Evolutionary conservation across 140 eudicot genomes (phyloP).

Genomic region (Erigeron philadelphicus): DNA sequence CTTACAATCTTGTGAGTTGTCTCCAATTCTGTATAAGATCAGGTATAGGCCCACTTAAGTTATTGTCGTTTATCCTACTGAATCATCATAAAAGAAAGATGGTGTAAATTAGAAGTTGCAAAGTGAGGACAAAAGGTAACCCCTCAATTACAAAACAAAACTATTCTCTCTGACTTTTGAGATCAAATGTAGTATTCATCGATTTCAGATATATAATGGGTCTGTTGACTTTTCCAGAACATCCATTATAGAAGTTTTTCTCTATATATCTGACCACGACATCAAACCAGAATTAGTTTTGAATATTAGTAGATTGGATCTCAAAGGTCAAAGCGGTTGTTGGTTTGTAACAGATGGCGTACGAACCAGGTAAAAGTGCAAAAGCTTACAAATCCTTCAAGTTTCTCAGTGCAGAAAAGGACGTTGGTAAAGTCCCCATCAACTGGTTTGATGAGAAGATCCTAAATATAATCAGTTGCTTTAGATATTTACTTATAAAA

Average conservation of each 20-base stretch:
- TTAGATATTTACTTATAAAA: not conserved
- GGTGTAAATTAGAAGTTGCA: not conserved
- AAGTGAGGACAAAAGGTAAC: not conserved
- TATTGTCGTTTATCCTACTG: constrained; percentile 73
- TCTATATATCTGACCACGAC: no score
- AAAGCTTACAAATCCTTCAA: constrained; percentile 52
- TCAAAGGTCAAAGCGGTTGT: not conserved
- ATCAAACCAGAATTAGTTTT: no score
- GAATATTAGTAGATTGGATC: no score
- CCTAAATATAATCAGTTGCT: constrained; percentile 30
- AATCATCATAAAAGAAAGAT: constrained; percentile 19
- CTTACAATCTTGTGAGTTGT: constrained; percentile 59
- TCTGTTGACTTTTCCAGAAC: no score
- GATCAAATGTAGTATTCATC: not conserved
- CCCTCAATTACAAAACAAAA: constrained; percentile 22
- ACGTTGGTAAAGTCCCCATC: constrained; percentile 51
- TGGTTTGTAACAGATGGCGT: constrained; percentile 6
- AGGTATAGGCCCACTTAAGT: constrained; percentile 69
- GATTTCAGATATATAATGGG: not conserved
- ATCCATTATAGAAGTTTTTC: no score
- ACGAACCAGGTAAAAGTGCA: not conserved
- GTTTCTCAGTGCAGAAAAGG: constrained; percentile 46
- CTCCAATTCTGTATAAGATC: constrained; percentile 63
- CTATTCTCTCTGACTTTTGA: not conserved
- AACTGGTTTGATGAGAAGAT: constrained; percentile 68